Evolutionary conservation across 495 filamentous ascomycete species (phyloP), one percentile per base, ranked within the genome.

Genomic region (Xylaria longipes): DNA sequence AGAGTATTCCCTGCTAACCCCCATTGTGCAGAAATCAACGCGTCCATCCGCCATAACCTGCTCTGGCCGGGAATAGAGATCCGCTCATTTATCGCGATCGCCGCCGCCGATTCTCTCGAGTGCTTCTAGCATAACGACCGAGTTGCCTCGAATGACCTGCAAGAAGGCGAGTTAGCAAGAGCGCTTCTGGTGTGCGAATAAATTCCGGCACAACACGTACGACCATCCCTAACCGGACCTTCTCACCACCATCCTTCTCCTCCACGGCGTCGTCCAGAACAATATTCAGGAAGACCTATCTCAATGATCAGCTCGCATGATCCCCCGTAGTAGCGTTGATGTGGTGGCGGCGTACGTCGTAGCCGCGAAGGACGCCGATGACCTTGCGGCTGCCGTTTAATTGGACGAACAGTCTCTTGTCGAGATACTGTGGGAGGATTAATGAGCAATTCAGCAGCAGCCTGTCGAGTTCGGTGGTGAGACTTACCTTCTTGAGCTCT

Each of bases 251-350:
- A 39, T 89, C 87, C 81, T 95, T 97, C 86, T 98, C 94, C 78
- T 98, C 96, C 20, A 97, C 91, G n/a, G 96, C 95, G 74, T 98
- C 96, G 79, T 99, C 97, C 17, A 99, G 89, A 33, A 98, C 95
- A 77, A 99, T 94, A 82, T 99, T 99, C 77, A 99, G 88, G 86
- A 98, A 99, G 65, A 98, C 94, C 96, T 99, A 80, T 50, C 25
- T 41, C 12, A 39, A 45, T 11, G 17, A 58, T 73, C 15, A 78
- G 73, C 35, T 8, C 1, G 33, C 27, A 45, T 17, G 9, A 20
- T 2, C 14, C 27, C 20, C 5, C 27, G 17, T 25, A 5, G 12
- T 20, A 35, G 43, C 41, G 29, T 79, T 54, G 6, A 25, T 3
- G 29, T 43, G 15, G 57, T 11, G 14, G 17, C 60, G 43, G 25